Conservation (phyloP, 2,329 filamentous ascomycete species). For the Macrophomina pseudophaseolina region DNA sequence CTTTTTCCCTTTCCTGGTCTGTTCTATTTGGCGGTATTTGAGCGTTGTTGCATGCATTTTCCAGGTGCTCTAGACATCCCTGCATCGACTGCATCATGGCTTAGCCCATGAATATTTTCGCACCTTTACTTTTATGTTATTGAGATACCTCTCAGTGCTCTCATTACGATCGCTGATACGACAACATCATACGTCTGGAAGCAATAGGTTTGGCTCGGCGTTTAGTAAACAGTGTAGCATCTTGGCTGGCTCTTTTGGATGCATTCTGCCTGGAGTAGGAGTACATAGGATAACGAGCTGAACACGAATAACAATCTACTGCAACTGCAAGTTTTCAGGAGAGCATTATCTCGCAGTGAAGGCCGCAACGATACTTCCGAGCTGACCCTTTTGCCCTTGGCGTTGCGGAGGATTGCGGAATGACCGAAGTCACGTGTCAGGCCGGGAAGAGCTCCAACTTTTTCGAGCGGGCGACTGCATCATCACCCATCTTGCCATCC, state of each 20-base stretch:
- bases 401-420: slow-evolving; percentile 20
- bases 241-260: slow-evolving; percentile 17
- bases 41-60: slow-evolving; percentile 13
- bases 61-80: slow-evolving; percentile 17
- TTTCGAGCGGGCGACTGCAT: slow-evolving; percentile 24
- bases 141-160: slow-evolving; percentile 20
- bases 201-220: background rate
- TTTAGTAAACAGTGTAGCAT: slow-evolving; percentile 12
- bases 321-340: background rate
- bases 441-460: slow-evolving; percentile 22
- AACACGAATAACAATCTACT: background rate
- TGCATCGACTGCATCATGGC: slow-evolving; percentile 22
- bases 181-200: slow-evolving; percentile 1
- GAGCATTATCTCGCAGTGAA: background rate
- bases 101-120: slow-evolving; percentile 3
- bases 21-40: background rate
- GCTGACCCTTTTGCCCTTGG: background rate
- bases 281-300: slow-evolving; percentile 8
- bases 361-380: background rate
- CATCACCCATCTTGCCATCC: slow-evolving; percentile 24
- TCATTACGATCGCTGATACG: slow-evolving; percentile 1
- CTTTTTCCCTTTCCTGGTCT: background rate
- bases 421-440: slow-evolving; percentile 11
- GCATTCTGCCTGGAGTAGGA: slow-evolving; percentile 23
- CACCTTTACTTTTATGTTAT: background rate